Conservation (phyloP, 164 flowering plant genomes). For the Stephania japonica region DNA sequence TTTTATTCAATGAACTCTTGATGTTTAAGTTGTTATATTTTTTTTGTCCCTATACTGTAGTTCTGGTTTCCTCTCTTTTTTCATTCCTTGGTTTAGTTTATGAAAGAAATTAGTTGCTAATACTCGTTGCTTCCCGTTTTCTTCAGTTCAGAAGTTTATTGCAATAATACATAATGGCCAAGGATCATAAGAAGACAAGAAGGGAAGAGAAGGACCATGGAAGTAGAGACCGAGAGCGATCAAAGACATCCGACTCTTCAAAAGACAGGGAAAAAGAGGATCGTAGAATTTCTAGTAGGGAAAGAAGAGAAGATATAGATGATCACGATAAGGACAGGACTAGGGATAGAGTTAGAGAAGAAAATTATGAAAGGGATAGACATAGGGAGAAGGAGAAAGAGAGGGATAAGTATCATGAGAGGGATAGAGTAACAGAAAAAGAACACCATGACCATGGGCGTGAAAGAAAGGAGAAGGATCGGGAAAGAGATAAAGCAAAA, state of each 20-base stretch:
- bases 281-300: conserved; percentile 22
- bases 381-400: conserved; percentile 43
- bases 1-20: not conserved
- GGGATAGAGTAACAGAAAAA: conserved; percentile 21
- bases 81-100: not conserved
- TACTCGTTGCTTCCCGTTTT: not conserved
- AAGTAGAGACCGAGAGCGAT: conserved; percentile 40
- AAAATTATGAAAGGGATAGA: conserved; percentile 33
- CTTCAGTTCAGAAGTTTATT: not conserved
- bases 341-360: conserved; percentile 22
- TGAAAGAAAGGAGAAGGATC: conserved; percentile 17
- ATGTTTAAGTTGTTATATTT: not conserved
- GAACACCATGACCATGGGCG: conserved; percentile 17
- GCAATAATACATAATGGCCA: conserved; percentile 19
- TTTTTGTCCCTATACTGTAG: not conserved
- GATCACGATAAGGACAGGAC: conserved; percentile 25
- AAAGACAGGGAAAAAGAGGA: conserved; percentile 42
- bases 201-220: conserved; percentile 56
- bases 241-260: conserved; percentile 21
- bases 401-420: conserved; percentile 23
- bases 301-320: conserved; percentile 47
- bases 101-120: not conserved
- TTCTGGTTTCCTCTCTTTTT: not conserved
- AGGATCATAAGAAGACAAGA: conserved; percentile 51
- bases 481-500: conserved; percentile 17